Evolutionary conservation across 2,329 filamentous ascomycete species (phyloP).

Genomic region (Trichoderma gracile): DNA sequence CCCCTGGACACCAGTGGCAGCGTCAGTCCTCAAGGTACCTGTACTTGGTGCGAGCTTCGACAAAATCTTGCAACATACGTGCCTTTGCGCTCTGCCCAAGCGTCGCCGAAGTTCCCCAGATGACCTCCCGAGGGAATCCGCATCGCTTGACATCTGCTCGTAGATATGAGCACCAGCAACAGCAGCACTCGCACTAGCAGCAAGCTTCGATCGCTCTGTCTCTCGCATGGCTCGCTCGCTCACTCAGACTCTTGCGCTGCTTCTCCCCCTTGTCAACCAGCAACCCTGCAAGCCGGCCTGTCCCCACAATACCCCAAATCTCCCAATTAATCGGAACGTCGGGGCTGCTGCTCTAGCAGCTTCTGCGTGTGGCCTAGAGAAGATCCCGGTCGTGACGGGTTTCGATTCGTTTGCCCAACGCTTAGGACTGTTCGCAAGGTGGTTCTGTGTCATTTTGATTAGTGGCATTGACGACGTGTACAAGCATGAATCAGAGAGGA

Average conservation of each 20-base stretch:
- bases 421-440: conserved; percentile 4
- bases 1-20: background rate
- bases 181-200: background rate
- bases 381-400: conserved; percentile 2
- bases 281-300: background rate
- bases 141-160: background rate
- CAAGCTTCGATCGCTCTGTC: conserved; percentile 6
- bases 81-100: background rate
- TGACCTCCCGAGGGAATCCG: background rate
- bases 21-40: conserved; percentile 4
- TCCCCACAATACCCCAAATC: conserved; percentile 23
- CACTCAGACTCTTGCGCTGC: background rate
- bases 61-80: background rate
- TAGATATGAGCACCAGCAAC: background rate
- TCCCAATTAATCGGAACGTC: conserved; percentile 23
- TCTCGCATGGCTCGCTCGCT: background rate
- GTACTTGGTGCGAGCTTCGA: background rate
- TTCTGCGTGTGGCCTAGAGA: background rate
- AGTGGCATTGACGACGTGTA: conserved; percentile 16
- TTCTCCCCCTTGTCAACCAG: background rate
- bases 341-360: background rate
- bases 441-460: conserved; percentile 17
- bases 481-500: background rate
- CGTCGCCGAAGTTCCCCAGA: background rate
- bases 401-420: conserved; percentile 11